phyloP scores from a whole-genome alignment of 345 rosid species.

The Brassica nigra region DNA sequence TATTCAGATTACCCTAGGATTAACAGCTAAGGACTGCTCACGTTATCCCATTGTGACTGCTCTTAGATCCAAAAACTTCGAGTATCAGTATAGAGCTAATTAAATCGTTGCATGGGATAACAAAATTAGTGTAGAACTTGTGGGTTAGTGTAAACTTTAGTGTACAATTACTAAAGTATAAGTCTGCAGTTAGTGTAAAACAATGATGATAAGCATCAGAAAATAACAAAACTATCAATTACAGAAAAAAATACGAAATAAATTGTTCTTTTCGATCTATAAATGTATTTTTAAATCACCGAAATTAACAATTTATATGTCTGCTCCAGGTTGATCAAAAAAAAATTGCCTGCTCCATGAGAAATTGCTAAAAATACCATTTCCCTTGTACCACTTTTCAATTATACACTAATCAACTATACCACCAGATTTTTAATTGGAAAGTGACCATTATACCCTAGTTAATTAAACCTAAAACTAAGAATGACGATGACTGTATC shows the following conservation, averaged over 20 bases:
- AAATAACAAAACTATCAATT: neutral
- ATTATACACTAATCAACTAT: too few species aligned
- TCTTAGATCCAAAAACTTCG: slow-evolving; percentile 1
- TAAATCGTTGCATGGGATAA: neutral
- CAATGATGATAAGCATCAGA: neutral
- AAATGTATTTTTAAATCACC: neutral
- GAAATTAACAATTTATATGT: neutral
- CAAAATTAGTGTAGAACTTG: neutral
- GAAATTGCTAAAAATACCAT: too few species aligned
- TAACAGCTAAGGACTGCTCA: neutral
- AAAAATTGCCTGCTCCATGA: too few species aligned
- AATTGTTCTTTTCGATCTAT: neutral
- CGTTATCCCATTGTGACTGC: neutral
- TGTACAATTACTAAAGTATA: neutral
- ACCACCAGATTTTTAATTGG: too few species aligned
- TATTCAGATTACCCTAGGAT: neutral
- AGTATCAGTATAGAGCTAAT: slow-evolving; percentile 3
- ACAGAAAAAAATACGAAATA: neutral
- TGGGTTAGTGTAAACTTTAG: neutral
- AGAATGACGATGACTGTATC: too few species aligned
- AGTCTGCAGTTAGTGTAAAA: neutral
- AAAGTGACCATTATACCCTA: too few species aligned
- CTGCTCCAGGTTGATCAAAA: neutral
- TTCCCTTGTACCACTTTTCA: too few species aligned
- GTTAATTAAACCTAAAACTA: too few species aligned